Evolutionary conservation across 108 stramenopile genomes (phyloP), one percentile per base, ranked within the genome.

Genomic region (Pseudonitzschia pungens): DNA sequence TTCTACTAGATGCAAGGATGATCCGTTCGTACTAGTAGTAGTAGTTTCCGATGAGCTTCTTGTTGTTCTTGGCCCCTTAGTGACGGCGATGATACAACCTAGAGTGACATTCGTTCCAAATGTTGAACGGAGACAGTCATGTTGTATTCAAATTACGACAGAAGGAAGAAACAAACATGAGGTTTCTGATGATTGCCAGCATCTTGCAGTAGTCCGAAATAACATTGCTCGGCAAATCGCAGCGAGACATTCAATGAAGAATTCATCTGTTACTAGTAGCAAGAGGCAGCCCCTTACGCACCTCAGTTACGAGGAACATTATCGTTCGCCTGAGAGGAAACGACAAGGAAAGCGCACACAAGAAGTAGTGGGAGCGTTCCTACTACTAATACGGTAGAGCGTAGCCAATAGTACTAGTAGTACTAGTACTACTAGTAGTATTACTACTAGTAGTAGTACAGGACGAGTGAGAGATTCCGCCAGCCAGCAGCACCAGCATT

Each of bases 1-100:
- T n/a, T n/a, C n/a, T n/a, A n/a, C n/a, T n/a, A n/a, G 12, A 50
- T 26, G 22, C 66, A 67, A 0, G 66, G 66, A 50, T 67, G 24
- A 8, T 67, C 26, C 28, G 66, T 44, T 26, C 44, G 42, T n/a
- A n/a, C n/a, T n/a, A n/a, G n/a, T n/a, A n/a, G n/a, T 58, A n/a
- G 12, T 14, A 62, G 36, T 40, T 21, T 14, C 36, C 60, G 60
- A 18, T 62, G 60, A 40, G 14, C 8, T 41, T 62, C 33, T 21
- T 62, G 60, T 21, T n/a, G n/a, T n/a, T n/a, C n/a, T n/a, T 33
- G 32, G n/a, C 32, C 60, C 20, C 60, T 26, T 15, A 62, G n/a
- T 6, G 57, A 58, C 15, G n/a, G n/a, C n/a, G 32, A 40, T 62
- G 60, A 11, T 62, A 33, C 4, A 55, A 55, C 0, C 54, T 55